Evolutionary conservation across 2,329 filamentous ascomycete species (phyloP), one percentile per base, ranked within the genome.

Genomic region (Xylaria sp.): DNA sequence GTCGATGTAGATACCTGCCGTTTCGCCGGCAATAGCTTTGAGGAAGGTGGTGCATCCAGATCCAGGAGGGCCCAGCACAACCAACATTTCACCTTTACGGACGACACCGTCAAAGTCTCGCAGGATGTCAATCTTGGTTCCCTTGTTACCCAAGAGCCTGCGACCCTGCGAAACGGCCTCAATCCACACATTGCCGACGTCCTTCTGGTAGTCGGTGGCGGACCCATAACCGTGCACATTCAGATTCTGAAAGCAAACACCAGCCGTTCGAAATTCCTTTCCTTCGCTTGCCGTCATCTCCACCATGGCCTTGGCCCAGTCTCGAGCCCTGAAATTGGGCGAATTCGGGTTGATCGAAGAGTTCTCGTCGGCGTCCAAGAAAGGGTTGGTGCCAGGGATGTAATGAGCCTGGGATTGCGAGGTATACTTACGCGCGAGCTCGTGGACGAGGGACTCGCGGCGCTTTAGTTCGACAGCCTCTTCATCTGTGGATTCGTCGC

Each of bases 1-100:
- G 50, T 92, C 90, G 14, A 95, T 82, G 69, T 84, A 87, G 69
- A 96, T 88, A 54, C 92, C 92, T 69, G 93, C 89, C 21, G 90
- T 92, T 77, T 96, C 92, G 63, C 92, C 92, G 3, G 92, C 87
- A 68, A 96, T 86, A 0, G 92, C 91, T 80, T 96, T 96, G 61
- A 96, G 81, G 66, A 96, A 89, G 2, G 92, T 96, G 15, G 90
- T 92, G 76, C 92, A 96, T 57, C 90, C 90, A n/a, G 84, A 83
- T 42, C 86, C 86, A 2, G 90, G 90, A 58, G 89, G 89, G 15
- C 90, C 90, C 35, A 92, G 82, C 2, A 92, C 90, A 15, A 92
- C 87, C 28, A 92, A 77, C 88, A 92, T 91, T 80, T 92, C 90
- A 45, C 90, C 90, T 64, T 84, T 85, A 71, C 86, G 82, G 1